Conservation (phyloP, 202 grass and related monocot species). For the Digitaria exilis region DNA sequence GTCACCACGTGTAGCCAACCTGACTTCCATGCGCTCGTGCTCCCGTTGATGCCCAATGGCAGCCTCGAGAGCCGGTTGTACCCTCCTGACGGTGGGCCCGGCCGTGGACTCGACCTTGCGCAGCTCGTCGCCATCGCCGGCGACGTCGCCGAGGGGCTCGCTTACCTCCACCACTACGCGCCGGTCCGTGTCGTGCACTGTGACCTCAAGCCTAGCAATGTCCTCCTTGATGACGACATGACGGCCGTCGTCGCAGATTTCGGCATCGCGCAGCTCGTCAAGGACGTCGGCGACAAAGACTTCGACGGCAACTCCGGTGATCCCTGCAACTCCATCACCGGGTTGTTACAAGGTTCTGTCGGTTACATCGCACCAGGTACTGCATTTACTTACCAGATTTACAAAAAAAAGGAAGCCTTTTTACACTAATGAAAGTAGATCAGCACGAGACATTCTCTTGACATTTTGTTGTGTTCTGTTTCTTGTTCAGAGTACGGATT, state of each 20-base stretch:
- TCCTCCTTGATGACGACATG: slow-evolving; percentile 92
- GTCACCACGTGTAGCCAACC: slow-evolving; percentile 85
- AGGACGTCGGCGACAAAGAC: slow-evolving; percentile 36
- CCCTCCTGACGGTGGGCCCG: slow-evolving; percentile 34
- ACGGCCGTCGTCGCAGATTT: slow-evolving; percentile 85
- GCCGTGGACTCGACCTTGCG: slow-evolving; percentile 46
- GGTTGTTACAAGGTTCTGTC: slow-evolving; percentile 77
- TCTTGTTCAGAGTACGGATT: slow-evolving; percentile 83
- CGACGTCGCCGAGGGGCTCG: slow-evolving; percentile 84
- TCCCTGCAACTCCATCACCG: slow-evolving; percentile 71
- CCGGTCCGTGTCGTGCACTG: slow-evolving; percentile 82
- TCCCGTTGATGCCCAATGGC: slow-evolving; percentile 86
- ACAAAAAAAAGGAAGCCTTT: no score
- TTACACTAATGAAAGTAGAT: neutral
- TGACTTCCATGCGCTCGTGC: slow-evolving; percentile 88
- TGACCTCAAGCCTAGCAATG: slow-evolving; percentile 93
- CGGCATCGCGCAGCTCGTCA: slow-evolving; percentile 72
- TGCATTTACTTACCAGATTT: no score
- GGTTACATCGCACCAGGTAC: slow-evolving; percentile 97
- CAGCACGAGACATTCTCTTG: neutral
- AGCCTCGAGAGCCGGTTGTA: slow-evolving; percentile 80
- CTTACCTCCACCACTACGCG: slow-evolving; percentile 89
- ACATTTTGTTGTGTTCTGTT: neutral
- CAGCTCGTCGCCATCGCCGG: slow-evolving; percentile 61
- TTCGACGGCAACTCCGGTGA: slow-evolving; percentile 21